Evolutionary conservation across 805 yeast species (phyloP), one percentile per base, ranked within the genome.

Genomic region (Lachancea meyersii): DNA sequence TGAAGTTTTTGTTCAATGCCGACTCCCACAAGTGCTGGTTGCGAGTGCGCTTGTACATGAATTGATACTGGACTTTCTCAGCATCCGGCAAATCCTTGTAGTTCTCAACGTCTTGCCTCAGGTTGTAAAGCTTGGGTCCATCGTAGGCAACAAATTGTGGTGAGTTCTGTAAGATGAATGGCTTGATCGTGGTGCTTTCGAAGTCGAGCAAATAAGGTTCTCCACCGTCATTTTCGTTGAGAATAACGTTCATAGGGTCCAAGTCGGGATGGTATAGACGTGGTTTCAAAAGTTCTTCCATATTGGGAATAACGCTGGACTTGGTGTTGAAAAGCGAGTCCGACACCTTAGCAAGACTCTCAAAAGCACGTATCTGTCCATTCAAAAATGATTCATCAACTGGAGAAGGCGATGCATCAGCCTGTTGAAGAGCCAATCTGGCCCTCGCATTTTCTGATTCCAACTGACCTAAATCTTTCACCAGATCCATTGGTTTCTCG

Each of bases 21-120:
- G 76, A 65, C 65, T 91, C 97, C 89, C 95, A 91, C 44, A 84
- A 65, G 53, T 83, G 80, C 65, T 91, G 95, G 61, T 89, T 87
- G 71, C 96, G 80, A 4, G 97, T 89, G 64, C 91, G 80, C 54
- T 80, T 80, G 63, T 81, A 81, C 80, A 91, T 86, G 66, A 84
- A 89, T 55, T 82, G 81, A 54, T 84, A 85, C 61, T 89, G 89
- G 49, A 78, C 80, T 65, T 82, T 76, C 50, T 86, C 93, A 34
- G 75, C 66, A 32, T 83, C 94, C 38, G 76, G 76, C 65, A 89
- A 67, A 43, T 73, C 67, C 3, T 76, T 77, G 62, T 70, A 89
- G 38, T 77, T 79, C 34, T 83, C 87, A 47, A 86, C 73, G 45
- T 88, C 96, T 43, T 82, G 79, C 41, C 77, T 75, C 51, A 82